Percentiles rank a stretch among this genome's conserved stretches.
phyloP scores from a whole-genome alignment of 192 early-diverging fungal genomes.

The Coemansia sp. region DNA sequence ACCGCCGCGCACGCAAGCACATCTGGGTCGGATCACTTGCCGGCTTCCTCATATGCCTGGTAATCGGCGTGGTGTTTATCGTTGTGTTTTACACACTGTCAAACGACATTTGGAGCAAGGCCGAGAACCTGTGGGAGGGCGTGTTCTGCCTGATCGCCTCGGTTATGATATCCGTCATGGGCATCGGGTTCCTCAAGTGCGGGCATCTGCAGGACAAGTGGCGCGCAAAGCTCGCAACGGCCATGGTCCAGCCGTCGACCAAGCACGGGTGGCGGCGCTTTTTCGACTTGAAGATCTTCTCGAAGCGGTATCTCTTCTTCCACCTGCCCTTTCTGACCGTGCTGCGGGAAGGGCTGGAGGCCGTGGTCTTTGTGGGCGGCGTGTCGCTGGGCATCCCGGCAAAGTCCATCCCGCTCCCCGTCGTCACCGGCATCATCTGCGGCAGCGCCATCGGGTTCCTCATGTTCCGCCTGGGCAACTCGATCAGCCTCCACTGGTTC shows the following conservation, averaged over 20 bases:
- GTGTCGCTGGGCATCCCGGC: conserved; percentile 64
- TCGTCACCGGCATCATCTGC: conserved; percentile 65
- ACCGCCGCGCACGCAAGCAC: conserved; percentile 59
- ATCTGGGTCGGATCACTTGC: conserved; percentile 73
- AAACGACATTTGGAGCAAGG: conserved; percentile 56
- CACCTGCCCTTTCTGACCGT: conserved; percentile 84
- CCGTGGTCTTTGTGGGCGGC: conserved; percentile 88
- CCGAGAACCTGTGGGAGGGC: conserved; percentile 84
- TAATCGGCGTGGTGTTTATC: conserved; percentile 76
- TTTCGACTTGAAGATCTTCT: conserved; percentile 39
- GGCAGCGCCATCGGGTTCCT: conserved; percentile 70
- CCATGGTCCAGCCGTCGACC: conserved; percentile 48
- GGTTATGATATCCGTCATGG: conserved; percentile 77
- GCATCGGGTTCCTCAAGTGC: conserved; percentile 75
- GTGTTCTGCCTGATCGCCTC: conserved; percentile 75
- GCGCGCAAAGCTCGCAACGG: conserved; percentile 58
- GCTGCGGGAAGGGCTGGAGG: conserved; percentile 84
- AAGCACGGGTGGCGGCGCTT: conserved; percentile 28
- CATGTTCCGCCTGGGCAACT: conserved; percentile 69
- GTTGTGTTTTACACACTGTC: conserved; percentile 67
- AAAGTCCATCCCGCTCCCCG: conserved; percentile 78
- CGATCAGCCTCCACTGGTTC: conserved; percentile 75
- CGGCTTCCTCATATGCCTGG: conserved; percentile 67
- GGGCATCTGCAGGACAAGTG: conserved; percentile 77
- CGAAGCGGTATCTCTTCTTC: conserved; percentile 69